Evolutionary conservation across 345 rosid genomes (phyloP).

Genomic region (Citrus cavaleriei): DNA sequence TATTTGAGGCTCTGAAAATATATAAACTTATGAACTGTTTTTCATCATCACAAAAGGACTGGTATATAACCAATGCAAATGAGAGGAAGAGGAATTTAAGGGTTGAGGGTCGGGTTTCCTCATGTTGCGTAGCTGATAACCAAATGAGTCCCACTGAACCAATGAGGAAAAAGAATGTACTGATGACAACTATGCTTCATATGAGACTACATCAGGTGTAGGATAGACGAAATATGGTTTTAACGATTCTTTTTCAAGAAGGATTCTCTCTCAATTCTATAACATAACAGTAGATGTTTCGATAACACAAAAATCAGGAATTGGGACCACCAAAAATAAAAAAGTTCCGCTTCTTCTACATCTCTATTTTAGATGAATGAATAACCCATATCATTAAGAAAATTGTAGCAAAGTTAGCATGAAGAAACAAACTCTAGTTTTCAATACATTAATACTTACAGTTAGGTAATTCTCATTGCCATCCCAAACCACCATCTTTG

Average conservation of each 20-base stretch:
- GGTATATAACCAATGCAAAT: not conserved
- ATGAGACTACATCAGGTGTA: not conserved
- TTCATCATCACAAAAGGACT: not conserved
- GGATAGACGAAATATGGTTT: not conserved
- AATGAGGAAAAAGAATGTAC: not conserved
- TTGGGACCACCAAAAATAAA: not conserved
- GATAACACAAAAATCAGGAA: not conserved
- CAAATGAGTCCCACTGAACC: not conserved
- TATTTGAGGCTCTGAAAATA: not conserved
- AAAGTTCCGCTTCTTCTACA: not conserved
- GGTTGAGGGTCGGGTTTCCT: not conserved
- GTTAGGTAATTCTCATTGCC: conserved; percentile 71
- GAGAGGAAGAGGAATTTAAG: not conserved
- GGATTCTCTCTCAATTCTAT: not conserved
- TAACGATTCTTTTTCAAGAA: not conserved
- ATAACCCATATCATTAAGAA: not conserved
- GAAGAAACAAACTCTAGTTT: not conserved
- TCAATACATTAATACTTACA: conserved; percentile 37
- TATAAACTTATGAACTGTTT: not conserved
- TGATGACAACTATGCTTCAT: not conserved
- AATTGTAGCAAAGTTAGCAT: not conserved
- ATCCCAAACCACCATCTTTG: conserved; percentile 84
- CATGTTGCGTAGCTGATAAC: too few species aligned
- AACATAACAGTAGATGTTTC: not conserved
- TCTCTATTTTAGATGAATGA: not conserved